Evolutionary conservation across 306 rosid species (phyloP), one percentile per base, ranked within the genome.

Genomic region (Cajanus cajan): DNA sequence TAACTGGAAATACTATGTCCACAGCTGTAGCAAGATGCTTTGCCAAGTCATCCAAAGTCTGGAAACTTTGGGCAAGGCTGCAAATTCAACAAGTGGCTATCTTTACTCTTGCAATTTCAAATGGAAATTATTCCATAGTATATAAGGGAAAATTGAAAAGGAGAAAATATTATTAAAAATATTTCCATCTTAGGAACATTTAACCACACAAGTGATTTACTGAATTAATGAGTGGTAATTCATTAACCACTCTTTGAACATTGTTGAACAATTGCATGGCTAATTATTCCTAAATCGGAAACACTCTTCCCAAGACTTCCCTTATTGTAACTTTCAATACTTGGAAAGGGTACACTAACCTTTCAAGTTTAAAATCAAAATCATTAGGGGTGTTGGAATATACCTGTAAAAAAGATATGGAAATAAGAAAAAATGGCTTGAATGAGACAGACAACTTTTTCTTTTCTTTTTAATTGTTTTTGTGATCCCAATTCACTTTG

Each of bases 381-480:
- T 94, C 98, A 7, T 97, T 89, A 0, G 98, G 98, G 31, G 98
- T 94, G 88, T 94, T 94, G 39, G 98, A 94, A 87, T 94, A 94
- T 36, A 92, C 82, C 98, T 94, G 86, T 44, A 48, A 75, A 57
- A 39, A 73, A 34, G 18, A 81, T 51, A 34, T 7, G 37, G 31
- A 73, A 76, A 84, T 78, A 44, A 74, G 67, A 68, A 78, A 78
- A 7, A 51, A 52, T n/a, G 43, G 4, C 66, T 67, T 67, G 22
- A 25, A 78, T 24, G 39, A 25, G 10, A 51, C 52, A 81, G 55
- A 80, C 55, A 61, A 16, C 13, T 19, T 68, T 76, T 9, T 21
- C 37, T 19, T 37, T 47, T 16, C 59, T 50, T 48, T 10, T 4
- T 41, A 16, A 28, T 24, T 6, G 16, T 72, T 57, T 59, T 36